Percentiles rank a stretch among this genome's conserved stretches.
phyloP scores from a whole-genome alignment of 1,139 yeast genomes.

The Meyerozyma guilliermondii region DNA sequence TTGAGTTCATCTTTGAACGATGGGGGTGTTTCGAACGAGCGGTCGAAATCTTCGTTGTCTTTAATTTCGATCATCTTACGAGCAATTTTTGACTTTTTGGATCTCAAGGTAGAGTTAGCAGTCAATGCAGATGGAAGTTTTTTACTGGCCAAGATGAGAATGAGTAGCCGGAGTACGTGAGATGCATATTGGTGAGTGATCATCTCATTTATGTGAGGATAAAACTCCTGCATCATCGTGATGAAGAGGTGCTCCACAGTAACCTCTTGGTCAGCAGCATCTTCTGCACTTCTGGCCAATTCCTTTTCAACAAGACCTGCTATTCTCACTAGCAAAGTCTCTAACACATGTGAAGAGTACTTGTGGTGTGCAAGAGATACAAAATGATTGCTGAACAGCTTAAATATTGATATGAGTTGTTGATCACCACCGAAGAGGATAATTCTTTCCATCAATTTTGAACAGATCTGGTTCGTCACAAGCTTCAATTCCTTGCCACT shows the following conservation, averaged over 20 bases:
- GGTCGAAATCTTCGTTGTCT: slow-evolving; percentile 65
- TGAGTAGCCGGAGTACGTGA: slow-evolving; percentile 71
- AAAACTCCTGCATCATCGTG: slow-evolving; percentile 61
- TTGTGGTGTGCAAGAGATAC: slow-evolving; percentile 78
- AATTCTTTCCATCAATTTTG: slow-evolving; percentile 85
- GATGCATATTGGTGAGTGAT: slow-evolving; percentile 78
- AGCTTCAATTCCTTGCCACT: slow-evolving; percentile 87
- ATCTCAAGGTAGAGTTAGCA: slow-evolving; percentile 72
- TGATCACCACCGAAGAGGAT: slow-evolving; percentile 60
- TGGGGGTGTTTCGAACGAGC: slow-evolving; percentile 66
- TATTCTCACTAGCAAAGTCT: slow-evolving; percentile 71
- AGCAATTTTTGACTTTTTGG: slow-evolving; percentile 84
- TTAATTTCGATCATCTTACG: slow-evolving; percentile 88
- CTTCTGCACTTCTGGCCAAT: slow-evolving; percentile 20
- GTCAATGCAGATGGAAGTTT: slow-evolving; percentile 73
- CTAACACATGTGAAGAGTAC: slow-evolving; percentile 91
- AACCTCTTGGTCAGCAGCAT: slow-evolving; percentile 30
- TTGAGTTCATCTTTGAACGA: slow-evolving; percentile 63
- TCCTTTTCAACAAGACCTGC: slow-evolving; percentile 80
- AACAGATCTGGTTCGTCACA: slow-evolving; percentile 91
- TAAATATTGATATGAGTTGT: slow-evolving; percentile 63
- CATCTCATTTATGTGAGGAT: slow-evolving; percentile 55
- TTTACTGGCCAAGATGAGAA: slow-evolving; percentile 72
- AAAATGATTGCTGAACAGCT: slow-evolving; percentile 66
- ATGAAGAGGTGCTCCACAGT: slow-evolving; percentile 63